Base-by-base conservation (phyloP, 2,329 filamentous ascomycete species). In the Clonostachys sp. region DNA sequence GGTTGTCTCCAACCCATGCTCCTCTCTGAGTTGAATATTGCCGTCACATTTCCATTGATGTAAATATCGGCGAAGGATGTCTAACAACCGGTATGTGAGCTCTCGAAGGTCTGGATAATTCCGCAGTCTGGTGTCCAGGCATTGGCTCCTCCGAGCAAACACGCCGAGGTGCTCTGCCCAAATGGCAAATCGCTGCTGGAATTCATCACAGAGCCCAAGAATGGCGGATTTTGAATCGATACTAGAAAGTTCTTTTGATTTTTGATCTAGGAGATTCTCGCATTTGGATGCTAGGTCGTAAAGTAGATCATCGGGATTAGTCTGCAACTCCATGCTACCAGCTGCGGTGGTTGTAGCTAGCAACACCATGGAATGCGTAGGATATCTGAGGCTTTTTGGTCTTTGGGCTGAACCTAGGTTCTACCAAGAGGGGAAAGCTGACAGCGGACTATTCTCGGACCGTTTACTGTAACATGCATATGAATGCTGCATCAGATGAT, bases 131-230 rank as follows among this genome's bases (percentile, higher is more conserved):
- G 40, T 50, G 14, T 51, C 48, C 13, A 51, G 42, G 20, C 42
- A 51, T 18, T 51, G 48, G 16, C 50, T 51, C 40, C 34, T 50
- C 3, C 45, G 41, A 40, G 50, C 45, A 48, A 51, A 51, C 5
- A 50, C 48, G 5, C 48, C 50, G n/a, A 51, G 42, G 34, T 51
- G 34, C 13, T 48, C 45, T 2, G 48, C 41, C 50, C 48, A 51
- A 43, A 45, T 45, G 2, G 48, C 45, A 24, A 51, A 50, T 2
- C 48, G 41, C 35, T 47, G 39, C 16, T 51, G 45, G n/a, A 33
- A 51, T 14, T 51, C 50, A 13, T 16, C 6, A 20, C 41, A 47
- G 14, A 51, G n/a, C 14, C 20, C 17, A 34, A 12, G 16, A 13
- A 35, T n/a, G 13, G n/a, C n/a, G 38, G 43, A 35, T 16, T n/a